Evolutionary conservation across 2,329 filamentous ascomycete genomes (phyloP).

Genomic region (Elsinoe necatrix): DNA sequence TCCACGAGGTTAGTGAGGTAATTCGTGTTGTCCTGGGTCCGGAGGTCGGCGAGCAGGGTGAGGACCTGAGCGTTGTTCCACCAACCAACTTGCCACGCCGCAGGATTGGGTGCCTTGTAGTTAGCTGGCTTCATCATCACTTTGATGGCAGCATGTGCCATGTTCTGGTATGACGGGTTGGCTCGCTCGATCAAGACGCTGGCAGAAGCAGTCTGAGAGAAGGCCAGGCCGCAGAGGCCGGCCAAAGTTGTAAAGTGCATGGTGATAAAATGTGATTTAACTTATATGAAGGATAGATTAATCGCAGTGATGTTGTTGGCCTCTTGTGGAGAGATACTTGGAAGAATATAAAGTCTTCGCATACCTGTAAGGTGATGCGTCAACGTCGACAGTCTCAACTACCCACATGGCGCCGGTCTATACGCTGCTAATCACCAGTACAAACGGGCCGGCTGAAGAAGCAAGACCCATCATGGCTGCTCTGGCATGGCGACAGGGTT

Average conservation of each 20-base stretch:
- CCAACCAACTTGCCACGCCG: conserved; percentile 15
- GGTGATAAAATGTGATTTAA: no score
- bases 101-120: conserved; percentile 15
- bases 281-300: neutral
- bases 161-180: neutral
- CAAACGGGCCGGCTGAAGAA: neutral
- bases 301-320: neutral
- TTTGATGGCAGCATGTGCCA: conserved; percentile 14
- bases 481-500: neutral
- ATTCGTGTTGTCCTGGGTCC: conserved; percentile 7
- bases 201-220: neutral
- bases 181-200: neutral
- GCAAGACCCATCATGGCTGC: neutral
- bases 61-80: conserved; percentile 17
- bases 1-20: conserved; percentile 16
- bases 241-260: neutral
- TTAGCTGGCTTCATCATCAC: conserved; percentile 11
- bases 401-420: neutral
- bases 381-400: neutral
- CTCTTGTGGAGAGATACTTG: neutral
- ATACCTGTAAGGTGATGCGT: neutral
- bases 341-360: neutral
- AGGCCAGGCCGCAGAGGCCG: neutral
- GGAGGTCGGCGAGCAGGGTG: conserved; percentile 17
- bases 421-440: neutral